Conservation (phyloP, 257 asterid genomes). For the Solanum bulbocastanum region DNA sequence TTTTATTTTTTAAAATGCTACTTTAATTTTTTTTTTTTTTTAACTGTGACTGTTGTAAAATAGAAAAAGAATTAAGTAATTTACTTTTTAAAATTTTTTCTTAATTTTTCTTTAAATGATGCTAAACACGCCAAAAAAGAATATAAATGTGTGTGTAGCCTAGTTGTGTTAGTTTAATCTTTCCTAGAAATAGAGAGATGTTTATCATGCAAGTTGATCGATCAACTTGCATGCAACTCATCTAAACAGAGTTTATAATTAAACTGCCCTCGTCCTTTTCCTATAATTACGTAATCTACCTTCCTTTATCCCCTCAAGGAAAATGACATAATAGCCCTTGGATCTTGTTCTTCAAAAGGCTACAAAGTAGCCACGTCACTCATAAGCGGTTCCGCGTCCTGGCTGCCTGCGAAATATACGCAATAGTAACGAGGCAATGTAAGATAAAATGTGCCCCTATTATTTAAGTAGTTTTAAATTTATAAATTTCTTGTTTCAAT, state of each 20-base stretch:
- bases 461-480: not conserved
- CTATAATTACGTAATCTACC: slow-evolving; percentile 23
- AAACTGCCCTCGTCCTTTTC: slow-evolving; percentile 7
- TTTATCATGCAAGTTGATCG: slow-evolving; percentile 44
- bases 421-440: not conserved
- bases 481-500: not conserved
- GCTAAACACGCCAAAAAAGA: not conserved
- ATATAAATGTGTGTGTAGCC: slow-evolving; percentile 4
- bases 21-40: not conserved
- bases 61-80: not conserved
- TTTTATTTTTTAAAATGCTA: no score
- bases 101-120: not conserved
- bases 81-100: not conserved
- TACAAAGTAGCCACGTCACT: not conserved
- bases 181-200: slow-evolving; percentile 6
- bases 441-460: not conserved
- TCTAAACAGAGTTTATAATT: slow-evolving; percentile 17
- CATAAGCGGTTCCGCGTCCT: not conserved
- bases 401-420: not conserved
- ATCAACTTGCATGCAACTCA: slow-evolving; percentile 36
- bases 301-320: not conserved
- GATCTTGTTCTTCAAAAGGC: not conserved
- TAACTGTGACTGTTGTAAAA: no score
- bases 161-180: slow-evolving; percentile 16
- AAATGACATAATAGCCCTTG: slow-evolving; percentile 13